Evolutionary conservation across 2,329 filamentous ascomycete species (phyloP), one percentile per base, ranked within the genome.

Genomic region (Amphichorda felina): DNA sequence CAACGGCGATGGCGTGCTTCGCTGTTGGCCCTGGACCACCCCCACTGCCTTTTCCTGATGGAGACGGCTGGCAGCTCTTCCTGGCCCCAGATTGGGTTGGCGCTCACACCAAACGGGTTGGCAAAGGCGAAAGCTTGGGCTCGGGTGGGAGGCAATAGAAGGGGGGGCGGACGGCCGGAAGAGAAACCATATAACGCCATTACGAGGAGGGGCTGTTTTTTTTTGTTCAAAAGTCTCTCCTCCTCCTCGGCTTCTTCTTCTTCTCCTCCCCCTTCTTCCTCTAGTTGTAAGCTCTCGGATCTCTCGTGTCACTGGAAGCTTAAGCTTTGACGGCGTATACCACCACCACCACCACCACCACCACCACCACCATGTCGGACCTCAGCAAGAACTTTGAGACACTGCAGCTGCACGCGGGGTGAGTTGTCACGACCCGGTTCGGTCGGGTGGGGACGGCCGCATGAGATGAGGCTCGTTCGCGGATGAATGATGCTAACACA

Each of bases 341-440:
- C n/a, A n/a, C n/a, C n/a, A n/a, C n/a, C n/a, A n/a, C n/a, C n/a
- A n/a, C n/a, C n/a, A n/a, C n/a, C n/a, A n/a, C n/a, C n/a, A n/a
- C n/a, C n/a, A n/a, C 27, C 25, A 13, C 36, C 42, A 54, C 28
- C 38, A 57, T 59, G 57, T 50, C 58, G 31, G 63, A 70, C 39
- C 50, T 67, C 29, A 68, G 64, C 59, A 68, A 67, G 47, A 73
- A 79, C 57, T 91, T 91, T 49, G 84, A 89, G 67, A 91, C 84
- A 41, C 71, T 89, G 44, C 84, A 89, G 67, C 73, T 91, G 45
- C 84, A 91, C 57, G 84, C 83, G 54, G 84, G 84, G 79, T 84
- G 74, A 50, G 66, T 18, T 7, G 5, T 29, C n/a, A 6, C 15
- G 27, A n/a, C n/a, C n/a, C n/a, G n/a, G n/a, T n/a, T n/a, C n/a